These are phyloP conservation scores for Isabelozyma pseudorhagii DNA, from an alignment of 805 yeast genomes.

Conservation along the genomic window DNA sequence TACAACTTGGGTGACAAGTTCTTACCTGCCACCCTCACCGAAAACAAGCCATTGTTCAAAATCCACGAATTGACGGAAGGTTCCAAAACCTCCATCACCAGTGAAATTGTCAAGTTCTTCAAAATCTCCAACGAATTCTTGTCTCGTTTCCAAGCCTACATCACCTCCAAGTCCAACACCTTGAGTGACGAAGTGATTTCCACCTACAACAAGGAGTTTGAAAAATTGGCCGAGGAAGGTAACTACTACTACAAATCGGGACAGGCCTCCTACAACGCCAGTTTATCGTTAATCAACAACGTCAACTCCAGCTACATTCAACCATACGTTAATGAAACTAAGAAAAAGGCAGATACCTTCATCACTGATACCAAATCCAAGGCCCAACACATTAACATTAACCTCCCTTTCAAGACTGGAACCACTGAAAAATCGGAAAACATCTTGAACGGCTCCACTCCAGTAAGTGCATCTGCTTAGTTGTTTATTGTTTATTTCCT, in stretches of 20 bases:
- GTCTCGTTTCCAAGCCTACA: slow-evolving; percentile 17
- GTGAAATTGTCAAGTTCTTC: slow-evolving; percentile 15
- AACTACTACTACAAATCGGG: slow-evolving; percentile 30
- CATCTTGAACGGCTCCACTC: slow-evolving; percentile 8
- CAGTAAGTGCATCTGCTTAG: slow-evolving; percentile 23
- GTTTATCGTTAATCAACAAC: slow-evolving; percentile 25
- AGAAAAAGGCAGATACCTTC: slow-evolving; percentile 29
- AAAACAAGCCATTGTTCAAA: slow-evolving; percentile 26
- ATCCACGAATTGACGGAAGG: slow-evolving; percentile 10
- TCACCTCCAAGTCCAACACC: slow-evolving; percentile 24
- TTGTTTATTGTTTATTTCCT: background rate
- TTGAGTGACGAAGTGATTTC: slow-evolving; percentile 26
- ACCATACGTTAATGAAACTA: slow-evolving; percentile 35
- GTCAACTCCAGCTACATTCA: slow-evolving; percentile 34
- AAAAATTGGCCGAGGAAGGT: slow-evolving; percentile 12
- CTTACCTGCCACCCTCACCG: slow-evolving; percentile 22
- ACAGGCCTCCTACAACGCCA: slow-evolving; percentile 33
- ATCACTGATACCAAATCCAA: slow-evolving; percentile 18
- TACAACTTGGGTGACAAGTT: slow-evolving; percentile 16
- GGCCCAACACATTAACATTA: background rate
- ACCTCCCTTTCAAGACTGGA: background rate
- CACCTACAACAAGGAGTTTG: slow-evolving; percentile 34
- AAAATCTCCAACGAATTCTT: slow-evolving; percentile 16
- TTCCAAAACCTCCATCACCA: background rate
- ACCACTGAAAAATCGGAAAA: background rate